Base-by-base conservation (phyloP, 306 rosid genomes). In the Rosa lucieae region DNA sequence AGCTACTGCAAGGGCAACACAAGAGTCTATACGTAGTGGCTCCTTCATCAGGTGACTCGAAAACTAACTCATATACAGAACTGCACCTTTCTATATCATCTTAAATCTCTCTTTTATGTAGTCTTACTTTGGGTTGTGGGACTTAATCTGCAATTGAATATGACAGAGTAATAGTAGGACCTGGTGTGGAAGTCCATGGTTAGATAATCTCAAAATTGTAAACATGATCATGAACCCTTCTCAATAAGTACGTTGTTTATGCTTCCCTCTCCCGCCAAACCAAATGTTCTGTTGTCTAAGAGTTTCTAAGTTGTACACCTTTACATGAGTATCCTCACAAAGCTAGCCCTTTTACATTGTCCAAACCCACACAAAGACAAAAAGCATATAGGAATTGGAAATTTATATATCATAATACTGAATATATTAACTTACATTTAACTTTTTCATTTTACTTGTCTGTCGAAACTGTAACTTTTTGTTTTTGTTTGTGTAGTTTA, bases 1-100 rank as follows among this genome's bases (percentile, higher is more conserved):
- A 76, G 90, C 96, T 15, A 96, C 98, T 4, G 97, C 99, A 67
- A 95, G 89, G 84, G 91, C 98, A 32, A 86, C 89, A 43, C 98
- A 92, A 14, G 97, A 95, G 74, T 91, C 98, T 48, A 81, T 87
- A 68, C 83, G 92, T 56, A 84, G 83, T 47, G 96, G 92, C 67
- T 81, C 96, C 99, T 79, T 72, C 86, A 70, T 69, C 93, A 4
- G 92, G 89, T 44, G 89, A 87, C 69, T 63, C 71, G 81, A 85
- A 82, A 74, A 74, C 70, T 0, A 89, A 89, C 51, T 78, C 93
- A 39, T 10, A 4, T 10, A n/a, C 52, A 42, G 35, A 35, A 68
- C 18, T 15, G 47, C 48, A 17, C 8, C 7, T 52, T 20, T 68
- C 35, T 20, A 1, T n/a, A 52, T 8, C 4, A 68, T 68, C 48